Percentiles rank a stretch among this genome's conserved stretches.
These are phyloP conservation scores for Fomitopsis betulina DNA, from an alignment of 1,284 basidiomycete genomes.

Conservation along the genomic window DNA sequence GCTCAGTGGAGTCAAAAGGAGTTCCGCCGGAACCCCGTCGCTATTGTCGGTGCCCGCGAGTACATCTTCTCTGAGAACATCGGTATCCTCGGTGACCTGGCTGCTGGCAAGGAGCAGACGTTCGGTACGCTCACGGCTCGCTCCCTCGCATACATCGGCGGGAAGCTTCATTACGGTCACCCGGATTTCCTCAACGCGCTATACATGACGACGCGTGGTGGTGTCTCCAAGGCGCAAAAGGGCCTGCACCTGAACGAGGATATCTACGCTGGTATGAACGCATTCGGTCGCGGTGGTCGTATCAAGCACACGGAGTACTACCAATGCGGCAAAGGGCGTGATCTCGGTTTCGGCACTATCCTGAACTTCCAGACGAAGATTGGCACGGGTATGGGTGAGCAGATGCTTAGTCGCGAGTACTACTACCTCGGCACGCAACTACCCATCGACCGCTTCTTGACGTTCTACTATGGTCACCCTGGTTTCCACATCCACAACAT, in stretches of 20 bases:
- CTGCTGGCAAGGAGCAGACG: slow-evolving; percentile 99
- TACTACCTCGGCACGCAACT: slow-evolving; percentile 99
- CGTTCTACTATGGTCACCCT: slow-evolving; percentile 99
- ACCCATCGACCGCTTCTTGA: slow-evolving; percentile 96
- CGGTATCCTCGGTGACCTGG: slow-evolving; percentile 97
- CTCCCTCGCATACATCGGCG: slow-evolving; percentile 95
- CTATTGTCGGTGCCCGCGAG: slow-evolving; percentile 97
- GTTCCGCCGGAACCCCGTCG: slow-evolving; percentile 86
- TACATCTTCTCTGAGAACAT: slow-evolving; percentile 99
- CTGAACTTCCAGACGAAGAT: slow-evolving; percentile 99
- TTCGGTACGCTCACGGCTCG: slow-evolving; percentile 97
- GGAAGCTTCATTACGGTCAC: slow-evolving; percentile 98
- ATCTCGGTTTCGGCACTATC: slow-evolving; percentile 98
- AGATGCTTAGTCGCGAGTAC: slow-evolving; percentile 98
- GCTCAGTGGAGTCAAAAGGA: slow-evolving; percentile 84
- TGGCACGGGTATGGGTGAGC: slow-evolving; percentile 99
- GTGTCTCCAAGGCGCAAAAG: slow-evolving; percentile 98
- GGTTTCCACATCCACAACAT: slow-evolving; percentile 99
- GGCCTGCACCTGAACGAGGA: slow-evolving; percentile 98
- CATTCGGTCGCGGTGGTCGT: slow-evolving; percentile 91
- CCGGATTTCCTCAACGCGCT: slow-evolving; percentile 98
- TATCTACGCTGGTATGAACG: slow-evolving; percentile 99
- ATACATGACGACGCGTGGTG: slow-evolving; percentile 98
- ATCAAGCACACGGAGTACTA: slow-evolving; percentile 99
- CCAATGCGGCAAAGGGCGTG: slow-evolving; percentile 97